Percentiles rank a stretch among this genome's conserved stretches.
phyloP scores from a whole-genome alignment of 345 rosid genomes.

The Euclidium syriacum region DNA sequence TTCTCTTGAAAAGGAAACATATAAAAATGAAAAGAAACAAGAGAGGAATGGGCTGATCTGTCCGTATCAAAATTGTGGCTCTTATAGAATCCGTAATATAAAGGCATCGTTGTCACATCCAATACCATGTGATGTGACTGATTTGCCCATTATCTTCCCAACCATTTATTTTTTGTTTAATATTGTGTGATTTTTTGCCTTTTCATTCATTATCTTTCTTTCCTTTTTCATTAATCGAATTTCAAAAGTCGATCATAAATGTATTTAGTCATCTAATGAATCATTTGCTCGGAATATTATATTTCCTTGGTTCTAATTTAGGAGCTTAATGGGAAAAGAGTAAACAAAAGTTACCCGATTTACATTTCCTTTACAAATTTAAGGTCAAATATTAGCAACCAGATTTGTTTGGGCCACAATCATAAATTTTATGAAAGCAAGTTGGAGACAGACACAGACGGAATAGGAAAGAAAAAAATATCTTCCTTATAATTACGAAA shows the following conservation, averaged over 20 bases:
- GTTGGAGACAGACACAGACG: not conserved
- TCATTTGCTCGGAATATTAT: not conserved
- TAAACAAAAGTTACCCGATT: not conserved
- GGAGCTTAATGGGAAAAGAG: no score
- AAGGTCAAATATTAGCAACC: not conserved
- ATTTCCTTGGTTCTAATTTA: no score
- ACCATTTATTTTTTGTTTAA: not conserved
- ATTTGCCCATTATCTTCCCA: constrained; percentile 27
- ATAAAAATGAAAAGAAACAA: not conserved
- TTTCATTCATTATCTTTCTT: not conserved
- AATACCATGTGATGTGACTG: constrained; percentile 24
- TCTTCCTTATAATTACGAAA: constrained; percentile 10
- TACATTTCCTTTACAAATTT: not conserved
- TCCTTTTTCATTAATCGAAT: not conserved
- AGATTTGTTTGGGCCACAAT: not conserved
- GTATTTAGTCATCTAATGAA: not conserved
- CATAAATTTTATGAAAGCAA: not conserved
- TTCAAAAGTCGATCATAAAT: not conserved
- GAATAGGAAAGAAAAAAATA: not conserved
- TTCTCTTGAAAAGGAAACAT: not conserved
- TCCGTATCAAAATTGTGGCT: constrained; percentile 30
- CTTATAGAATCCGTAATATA: not conserved
- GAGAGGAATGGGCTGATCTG: constrained; percentile 21
- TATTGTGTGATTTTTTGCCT: not conserved
- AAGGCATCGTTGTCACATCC: constrained; percentile 18